These are phyloP conservation scores for Glomus cerebriforme DNA, from an alignment of 192 early-diverging fungal species.

Conservation along the genomic window DNA sequence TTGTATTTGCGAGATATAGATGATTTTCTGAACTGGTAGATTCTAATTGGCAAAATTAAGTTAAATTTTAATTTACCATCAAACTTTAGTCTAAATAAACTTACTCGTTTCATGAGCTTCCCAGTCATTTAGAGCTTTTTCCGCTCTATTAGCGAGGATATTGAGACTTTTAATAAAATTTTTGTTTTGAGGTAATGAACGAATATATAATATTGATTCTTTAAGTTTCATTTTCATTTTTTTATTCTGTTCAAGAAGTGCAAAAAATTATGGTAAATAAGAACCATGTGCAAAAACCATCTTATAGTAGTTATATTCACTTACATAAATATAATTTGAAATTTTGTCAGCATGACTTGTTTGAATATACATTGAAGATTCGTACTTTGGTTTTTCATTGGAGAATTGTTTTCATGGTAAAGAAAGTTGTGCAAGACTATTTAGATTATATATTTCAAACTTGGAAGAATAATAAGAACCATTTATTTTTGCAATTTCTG, in stretches of 20 bases:
- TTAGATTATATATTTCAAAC: not conserved
- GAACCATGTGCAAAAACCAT: not conserved
- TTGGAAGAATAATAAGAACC: slow-evolving; percentile 4
- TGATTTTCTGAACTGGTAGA: not conserved
- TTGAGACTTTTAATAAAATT: not conserved
- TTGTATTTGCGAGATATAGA: slow-evolving; percentile 18
- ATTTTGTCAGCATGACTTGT: not conserved
- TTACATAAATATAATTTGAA: slow-evolving; percentile 10
- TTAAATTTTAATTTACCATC: slow-evolving; percentile 15
- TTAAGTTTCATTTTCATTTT: not conserved
- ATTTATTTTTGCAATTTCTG: not conserved
- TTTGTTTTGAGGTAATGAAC: not conserved
- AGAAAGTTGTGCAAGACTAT: not conserved
- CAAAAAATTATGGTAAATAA: slow-evolving; percentile 8
- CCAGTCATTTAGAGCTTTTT: not conserved
- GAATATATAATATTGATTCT: not conserved
- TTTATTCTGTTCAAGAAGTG: slow-evolving; percentile 8
- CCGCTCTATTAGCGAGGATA: not conserved
- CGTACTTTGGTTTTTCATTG: not conserved
- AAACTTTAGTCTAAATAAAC: slow-evolving; percentile 11
- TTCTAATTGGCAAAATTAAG: slow-evolving; percentile 10
- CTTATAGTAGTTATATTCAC: slow-evolving; percentile 9
- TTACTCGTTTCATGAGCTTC: slow-evolving; percentile 5
- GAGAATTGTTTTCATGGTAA: not conserved
- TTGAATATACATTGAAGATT: not conserved